A percentile compares a stretch with the other conserved stretches of the same genome.
phyloP scores from a whole-genome alignment of 169 alveolate species.

The Eimeria nieschulzi region DNA sequence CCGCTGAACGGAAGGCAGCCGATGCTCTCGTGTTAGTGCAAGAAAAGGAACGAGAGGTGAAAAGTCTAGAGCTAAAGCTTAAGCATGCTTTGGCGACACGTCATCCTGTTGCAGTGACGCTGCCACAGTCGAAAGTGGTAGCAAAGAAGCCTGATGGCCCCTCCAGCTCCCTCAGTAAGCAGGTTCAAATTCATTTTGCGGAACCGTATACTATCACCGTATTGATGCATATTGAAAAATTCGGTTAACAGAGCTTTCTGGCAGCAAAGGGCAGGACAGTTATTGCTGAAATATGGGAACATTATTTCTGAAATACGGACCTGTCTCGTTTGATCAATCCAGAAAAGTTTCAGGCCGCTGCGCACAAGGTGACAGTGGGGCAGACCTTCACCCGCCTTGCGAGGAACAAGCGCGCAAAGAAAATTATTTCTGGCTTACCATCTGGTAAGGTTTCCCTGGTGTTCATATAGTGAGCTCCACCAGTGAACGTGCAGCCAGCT shows the following conservation, averaged over 20 bases:
- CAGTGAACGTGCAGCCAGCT: too few species aligned
- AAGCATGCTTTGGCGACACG: constrained; percentile 21
- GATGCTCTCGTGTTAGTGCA: constrained; percentile 26
- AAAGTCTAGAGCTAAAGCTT: constrained; percentile 22
- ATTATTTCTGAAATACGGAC: neutral
- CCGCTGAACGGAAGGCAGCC: constrained; percentile 55
- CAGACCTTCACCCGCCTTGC: constrained; percentile 51
- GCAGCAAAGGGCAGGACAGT: neutral
- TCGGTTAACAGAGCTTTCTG: too few species aligned
- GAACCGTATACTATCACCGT: too few species aligned
- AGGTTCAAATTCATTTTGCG: too few species aligned
- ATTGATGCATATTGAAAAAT: too few species aligned
- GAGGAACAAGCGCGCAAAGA: constrained; percentile 38
- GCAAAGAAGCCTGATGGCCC: constrained; percentile 33
- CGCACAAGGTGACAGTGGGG: constrained; percentile 54
- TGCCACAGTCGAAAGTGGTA: neutral
- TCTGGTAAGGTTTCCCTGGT: too few species aligned
- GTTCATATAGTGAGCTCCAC: too few species aligned
- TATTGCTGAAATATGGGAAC: neutral
- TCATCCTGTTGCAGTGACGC: neutral
- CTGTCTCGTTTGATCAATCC: neutral
- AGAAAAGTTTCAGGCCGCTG: constrained; percentile 59
- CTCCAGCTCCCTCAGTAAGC: constrained; percentile 36
- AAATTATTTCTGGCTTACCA: neutral
- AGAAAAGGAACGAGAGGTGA: constrained; percentile 41